Conservation (phyloP, 2,329 filamentous ascomycete genomes). For the Xylariaceae sp. region DNA sequence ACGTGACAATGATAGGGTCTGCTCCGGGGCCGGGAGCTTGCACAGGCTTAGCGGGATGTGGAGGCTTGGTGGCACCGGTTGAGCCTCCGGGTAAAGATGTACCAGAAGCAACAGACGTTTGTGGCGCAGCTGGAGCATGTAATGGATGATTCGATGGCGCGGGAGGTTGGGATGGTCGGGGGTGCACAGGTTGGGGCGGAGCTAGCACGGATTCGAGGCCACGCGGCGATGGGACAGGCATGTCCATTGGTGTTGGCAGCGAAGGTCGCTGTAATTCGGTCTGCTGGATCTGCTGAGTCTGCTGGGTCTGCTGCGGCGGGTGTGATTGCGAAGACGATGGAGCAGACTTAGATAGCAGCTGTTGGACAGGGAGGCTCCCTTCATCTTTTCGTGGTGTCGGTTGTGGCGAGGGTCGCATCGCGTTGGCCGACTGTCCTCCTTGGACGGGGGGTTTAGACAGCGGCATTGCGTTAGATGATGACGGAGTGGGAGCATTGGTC, state of each 20-base stretch:
- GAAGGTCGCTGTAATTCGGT: slow-evolving; percentile 20
- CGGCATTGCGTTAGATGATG: slow-evolving; percentile 7
- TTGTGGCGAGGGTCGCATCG: neutral
- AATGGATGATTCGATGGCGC: slow-evolving; percentile 22
- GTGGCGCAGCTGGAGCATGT: slow-evolving; percentile 23
- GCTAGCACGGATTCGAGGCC: slow-evolving; percentile 33
- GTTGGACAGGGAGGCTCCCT: slow-evolving; percentile 4
- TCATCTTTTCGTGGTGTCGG: slow-evolving; percentile 4
- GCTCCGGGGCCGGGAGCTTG: slow-evolving; percentile 28
- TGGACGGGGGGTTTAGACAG: slow-evolving; percentile 6
- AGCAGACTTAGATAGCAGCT: slow-evolving; percentile 23
- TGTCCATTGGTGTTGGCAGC: slow-evolving; percentile 13
- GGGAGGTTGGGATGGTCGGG: slow-evolving; percentile 31
- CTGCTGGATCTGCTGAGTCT: slow-evolving; percentile 4
- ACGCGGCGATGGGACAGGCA: slow-evolving; percentile 24
- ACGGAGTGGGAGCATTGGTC: slow-evolving; percentile 20
- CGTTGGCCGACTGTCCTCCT: slow-evolving; percentile 1
- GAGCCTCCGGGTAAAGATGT: neutral
- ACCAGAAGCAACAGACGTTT: neutral
- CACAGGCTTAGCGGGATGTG: slow-evolving; percentile 21
- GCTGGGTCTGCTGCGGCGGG: slow-evolving; percentile 9
- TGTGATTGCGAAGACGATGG: slow-evolving; percentile 10
- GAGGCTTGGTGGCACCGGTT: slow-evolving; percentile 9
- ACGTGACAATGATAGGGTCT: slow-evolving; percentile 77
- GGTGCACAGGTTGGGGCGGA: slow-evolving; percentile 29